phyloP scores from a whole-genome alignment of 768 basidiomycete genomes.

The Mycena rebaudengoi region DNA sequence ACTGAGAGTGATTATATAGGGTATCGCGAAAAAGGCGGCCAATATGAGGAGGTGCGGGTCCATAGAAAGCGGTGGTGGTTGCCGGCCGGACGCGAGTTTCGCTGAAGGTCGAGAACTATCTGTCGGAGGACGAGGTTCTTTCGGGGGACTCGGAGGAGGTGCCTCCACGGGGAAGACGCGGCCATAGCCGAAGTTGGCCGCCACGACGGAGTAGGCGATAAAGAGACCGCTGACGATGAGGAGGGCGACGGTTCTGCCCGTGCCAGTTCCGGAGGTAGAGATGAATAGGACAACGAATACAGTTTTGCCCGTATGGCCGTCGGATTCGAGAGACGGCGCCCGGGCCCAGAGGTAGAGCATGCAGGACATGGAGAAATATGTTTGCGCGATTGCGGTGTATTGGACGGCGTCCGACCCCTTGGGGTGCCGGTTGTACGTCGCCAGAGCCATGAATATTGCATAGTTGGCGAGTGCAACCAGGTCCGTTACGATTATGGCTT shows the following conservation, averaged over 20 bases:
- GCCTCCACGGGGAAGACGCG: background rate
- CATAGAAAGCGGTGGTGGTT: slow-evolving; percentile 13
- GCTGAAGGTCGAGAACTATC: background rate
- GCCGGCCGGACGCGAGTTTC: background rate
- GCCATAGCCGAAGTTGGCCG: slow-evolving; percentile 6
- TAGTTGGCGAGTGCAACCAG: slow-evolving; percentile 37
- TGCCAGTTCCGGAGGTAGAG: background rate
- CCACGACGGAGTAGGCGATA: slow-evolving; percentile 11
- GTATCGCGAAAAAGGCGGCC: slow-evolving; percentile 2
- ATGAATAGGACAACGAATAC: slow-evolving; percentile 17
- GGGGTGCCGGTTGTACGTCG: slow-evolving; percentile 35
- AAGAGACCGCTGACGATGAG: slow-evolving; percentile 6
- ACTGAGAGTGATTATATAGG: slow-evolving; percentile 11
- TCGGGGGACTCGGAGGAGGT: background rate
- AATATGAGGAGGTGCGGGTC: slow-evolving; percentile 21
- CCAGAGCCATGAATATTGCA: slow-evolving; percentile 34
- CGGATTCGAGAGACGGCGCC: slow-evolving; percentile 5
- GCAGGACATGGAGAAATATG: slow-evolving; percentile 26
- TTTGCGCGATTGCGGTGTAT: slow-evolving; percentile 33
- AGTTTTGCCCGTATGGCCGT: background rate
- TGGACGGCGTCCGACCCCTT: slow-evolving; percentile 23
- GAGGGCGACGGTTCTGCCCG: slow-evolving; percentile 15
- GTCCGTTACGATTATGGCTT: slow-evolving; percentile 35
- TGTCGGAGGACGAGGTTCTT: background rate
- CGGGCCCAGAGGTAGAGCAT: slow-evolving; percentile 29